Evolutionary conservation across 257 asterid genomes (phyloP), one percentile per base, ranked within the genome.

Genomic region (Phtheirospermum japonicum): DNA sequence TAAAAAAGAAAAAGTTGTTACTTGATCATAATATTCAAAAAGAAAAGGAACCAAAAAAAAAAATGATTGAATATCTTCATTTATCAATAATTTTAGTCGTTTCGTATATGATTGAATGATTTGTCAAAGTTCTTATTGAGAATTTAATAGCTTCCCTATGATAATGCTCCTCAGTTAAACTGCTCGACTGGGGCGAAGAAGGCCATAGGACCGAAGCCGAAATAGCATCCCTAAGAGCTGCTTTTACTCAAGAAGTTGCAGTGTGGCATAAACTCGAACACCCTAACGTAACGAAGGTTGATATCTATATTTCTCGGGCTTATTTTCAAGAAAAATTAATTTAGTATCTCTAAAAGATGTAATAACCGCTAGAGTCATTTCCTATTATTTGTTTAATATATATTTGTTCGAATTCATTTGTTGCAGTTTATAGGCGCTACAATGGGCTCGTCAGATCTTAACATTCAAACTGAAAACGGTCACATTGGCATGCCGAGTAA

Each of bases 241-340:
- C 95, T 60, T 88, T 88, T 72, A 80, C 95, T 39, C 96, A 88
- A 76, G 96, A 88, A 83, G 96, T 88, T 62, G 87, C 95, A 4
- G 96, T 88, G 28, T 88, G 95, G 96, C 95, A 88, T 75, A 88
- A 85, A 64, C 96, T 88, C 37, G 92, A 88, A 37, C 96, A 88
- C 74, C 96, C 96, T 32, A 88, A 88, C 53, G 96, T 88, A 39
- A 88, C 96, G 28, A 88, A 85, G 94, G 96, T 88, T 59, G 49
- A 48, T 23, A 20, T 71, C 14, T 40, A 3, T 33, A 9, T 6
- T 36, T 36, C 42, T 36, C 8, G 42, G 8, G 2, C 42, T 36
- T 36, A 6, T 36, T 36, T 3, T 23, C 28, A 23, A 23, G 28
- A 23, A 23, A 23, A 23, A n/a, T n/a, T n/a, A n/a, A n/a, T n/a